Base-by-base conservation (phyloP, 2,329 filamentous ascomycete genomes). In the Xylaria sp. region DNA sequence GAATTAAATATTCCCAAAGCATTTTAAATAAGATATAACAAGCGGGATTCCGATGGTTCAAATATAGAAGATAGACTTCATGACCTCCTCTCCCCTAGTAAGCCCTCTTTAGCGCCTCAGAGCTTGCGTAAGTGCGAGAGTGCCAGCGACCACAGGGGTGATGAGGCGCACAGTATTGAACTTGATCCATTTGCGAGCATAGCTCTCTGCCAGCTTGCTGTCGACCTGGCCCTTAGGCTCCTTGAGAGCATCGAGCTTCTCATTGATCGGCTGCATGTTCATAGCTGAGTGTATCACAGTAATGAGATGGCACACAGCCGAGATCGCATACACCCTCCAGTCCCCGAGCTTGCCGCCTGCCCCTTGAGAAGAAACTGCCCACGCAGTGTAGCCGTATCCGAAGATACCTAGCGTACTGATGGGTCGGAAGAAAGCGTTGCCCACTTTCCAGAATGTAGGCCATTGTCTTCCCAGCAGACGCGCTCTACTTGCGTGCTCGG, bases 251-350 rank as follows among this genome's bases (percentile, higher is more conserved):
- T 80, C 78, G n/a, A 83, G 61, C 70, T 79, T 78, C 59, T 78
- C 76, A 58, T 83, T 83, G 65, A 83, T 65, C 23, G 80, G 80
- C 75, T 83, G 80, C 80, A 83, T 81, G 60, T 83, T 83, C 17
- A 79, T 55, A 2, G 80, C 80, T 11, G 78, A 80, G 61, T 83
- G 80, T n/a, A 83, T 63, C 40, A 83, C 78, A 0, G 78, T 81
- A 27, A 77, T 72, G 27, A 83, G 64, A 58, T 83, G 81, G 70
- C 79, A 78, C 4, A 75, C 44, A 7, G 81, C 78, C 4, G 77
- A 72, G 11, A 80, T 60, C 2, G 79, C 78, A 48, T 79, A 82
- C 4, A 78, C 29, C 44, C 74, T 75, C 80, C 80, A 82, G 63
- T 81, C 80, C n/a, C 75, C 74, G 21, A 75, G 71, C 9, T 55